Evolutionary conservation across 805 yeast genomes (phyloP), one percentile per base, ranked within the genome.

Genomic region (Teunomyces tritomae): DNA sequence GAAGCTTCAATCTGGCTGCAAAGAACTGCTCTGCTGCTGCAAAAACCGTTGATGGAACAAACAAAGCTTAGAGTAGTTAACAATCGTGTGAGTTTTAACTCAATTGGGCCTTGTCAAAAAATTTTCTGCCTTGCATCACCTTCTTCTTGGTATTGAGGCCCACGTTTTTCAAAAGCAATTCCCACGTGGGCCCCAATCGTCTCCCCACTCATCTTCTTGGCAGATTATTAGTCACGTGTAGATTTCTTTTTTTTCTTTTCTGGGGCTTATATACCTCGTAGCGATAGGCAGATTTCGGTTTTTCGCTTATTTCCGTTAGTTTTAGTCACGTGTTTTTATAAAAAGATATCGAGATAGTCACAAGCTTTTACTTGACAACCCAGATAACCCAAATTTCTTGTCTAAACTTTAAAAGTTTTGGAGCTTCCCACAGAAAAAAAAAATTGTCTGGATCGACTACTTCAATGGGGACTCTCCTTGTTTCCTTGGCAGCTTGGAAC

Each of bases 181-280:
- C 51, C 49, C 51, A 49, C 51, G 51, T 49, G 51, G 51, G 51
- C 33, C 41, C 34, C 5, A 30, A 13, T 16, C 8, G 17, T 32
- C 34, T 14, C 34, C 34, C 34, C 34, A 32, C 10, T 9, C 17
- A 32, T 5, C 17, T 32, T 13, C 34, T 13, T 32, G 34, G 34
- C 34, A 16, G 8, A 16, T 13, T 32, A 13, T n/a, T 32, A 4
- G 13, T 32, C 34, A 32, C 34, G 34, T 32, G 34, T 13, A 13
- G 34, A 13, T 32, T 8, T 32, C 34, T 11, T 9, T 32, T 32
- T 9, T 11, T 11, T 9, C 13, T 32, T 9, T 11, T 6, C 3
- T 5, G 17, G 17, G 4, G 34, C 14, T 32, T 32, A 32, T 32
- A 32, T 32, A 32, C 8, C 8, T 13, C 5, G 34, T 14, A 32